Evolutionary conservation across 192 early-diverging fungal species (phyloP).

Genomic region (Linnemannia hyalina): DNA sequence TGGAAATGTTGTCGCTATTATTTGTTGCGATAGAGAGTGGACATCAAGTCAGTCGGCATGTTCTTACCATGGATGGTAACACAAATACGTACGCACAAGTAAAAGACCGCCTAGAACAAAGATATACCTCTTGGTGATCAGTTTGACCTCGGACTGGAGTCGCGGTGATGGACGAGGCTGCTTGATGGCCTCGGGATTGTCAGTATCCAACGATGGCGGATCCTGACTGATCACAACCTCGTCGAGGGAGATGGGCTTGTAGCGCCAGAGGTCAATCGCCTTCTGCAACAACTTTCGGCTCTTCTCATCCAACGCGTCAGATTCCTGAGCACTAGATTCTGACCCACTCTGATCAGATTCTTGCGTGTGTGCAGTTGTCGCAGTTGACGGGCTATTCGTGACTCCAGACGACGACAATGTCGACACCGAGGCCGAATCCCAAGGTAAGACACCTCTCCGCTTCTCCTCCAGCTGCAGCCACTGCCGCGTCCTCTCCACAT

Average conservation of each 20-base stretch:
- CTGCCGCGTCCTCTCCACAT: constrained; percentile 59
- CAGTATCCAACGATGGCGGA: constrained; percentile 35
- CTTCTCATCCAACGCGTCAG: background rate
- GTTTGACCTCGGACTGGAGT: constrained; percentile 48
- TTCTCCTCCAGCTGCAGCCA: constrained; percentile 43
- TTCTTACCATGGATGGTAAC: background rate
- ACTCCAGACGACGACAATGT: background rate
- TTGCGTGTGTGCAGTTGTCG: background rate
- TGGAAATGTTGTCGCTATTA: constrained; percentile 64
- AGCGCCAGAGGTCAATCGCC: constrained; percentile 27
- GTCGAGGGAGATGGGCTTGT: constrained; percentile 20
- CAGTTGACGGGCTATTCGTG: background rate
- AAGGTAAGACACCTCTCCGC: background rate
- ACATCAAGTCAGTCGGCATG: no score
- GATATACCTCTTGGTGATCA: constrained; percentile 45
- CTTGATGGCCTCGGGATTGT: constrained; percentile 28
- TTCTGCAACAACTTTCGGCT: constrained; percentile 7
- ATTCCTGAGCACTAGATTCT: background rate
- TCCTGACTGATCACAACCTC: constrained; percentile 45
- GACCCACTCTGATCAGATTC: background rate
- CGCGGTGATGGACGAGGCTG: constrained; percentile 38
- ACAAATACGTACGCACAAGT: background rate
- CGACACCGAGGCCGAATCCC: background rate
- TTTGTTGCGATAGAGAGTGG: background rate
- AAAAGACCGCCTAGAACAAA: background rate